Evolutionary conservation across 106 monocot genomes (phyloP), one percentile per base, ranked within the genome.

Genomic region (Triglochin maritima): DNA sequence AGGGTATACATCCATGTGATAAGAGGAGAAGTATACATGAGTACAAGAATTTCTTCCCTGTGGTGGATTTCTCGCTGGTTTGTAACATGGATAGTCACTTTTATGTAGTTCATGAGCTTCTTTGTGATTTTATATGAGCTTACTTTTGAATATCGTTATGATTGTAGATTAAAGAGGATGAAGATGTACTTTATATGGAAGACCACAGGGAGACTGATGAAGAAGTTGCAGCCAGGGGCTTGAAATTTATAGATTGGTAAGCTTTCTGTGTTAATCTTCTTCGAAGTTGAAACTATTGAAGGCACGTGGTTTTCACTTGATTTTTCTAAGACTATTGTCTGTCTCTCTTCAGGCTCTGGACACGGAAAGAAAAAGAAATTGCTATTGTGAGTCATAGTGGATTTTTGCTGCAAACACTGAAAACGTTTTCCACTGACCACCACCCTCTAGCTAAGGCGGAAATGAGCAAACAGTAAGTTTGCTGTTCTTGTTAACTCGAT

Each of bases 41-140:
- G 62, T 95, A 95, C 67, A 69, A 72, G 43, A 50, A 14, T 59
- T 75, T 85, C 71, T 95, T 95, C 72, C 90, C 95, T 76, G 90
- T 87, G 68, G 77, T 95, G 76, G 95, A 95, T 81, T 95, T 95
- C 81, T 90, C 95, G 46, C 72, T 87, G 87, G 95, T 67, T 65
- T 80, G 76, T 81, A 61, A 17, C 45, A 42, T 72, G 11, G 13
- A 4, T n/a, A 4, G 14, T 50, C 9, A 41, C 11, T 52, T 42
- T 64, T 48, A 48, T 64, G 17, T 46, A 5, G 46, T 14, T 48
- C 47, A 64, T 6, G 15, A 11, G 47, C n/a, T 49, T 44, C 47
- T 45, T 64, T 64, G 42, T 63, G 15, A 14, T 10, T 64, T 9
- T 17, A 45, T n/a, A 42, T 5, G 14, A 44, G 7, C 44, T 48